A percentile compares a stretch with the other conserved stretches of the same genome.
Conservation (phyloP, 306 rosid species). For the Prunus dulcis region DNA sequence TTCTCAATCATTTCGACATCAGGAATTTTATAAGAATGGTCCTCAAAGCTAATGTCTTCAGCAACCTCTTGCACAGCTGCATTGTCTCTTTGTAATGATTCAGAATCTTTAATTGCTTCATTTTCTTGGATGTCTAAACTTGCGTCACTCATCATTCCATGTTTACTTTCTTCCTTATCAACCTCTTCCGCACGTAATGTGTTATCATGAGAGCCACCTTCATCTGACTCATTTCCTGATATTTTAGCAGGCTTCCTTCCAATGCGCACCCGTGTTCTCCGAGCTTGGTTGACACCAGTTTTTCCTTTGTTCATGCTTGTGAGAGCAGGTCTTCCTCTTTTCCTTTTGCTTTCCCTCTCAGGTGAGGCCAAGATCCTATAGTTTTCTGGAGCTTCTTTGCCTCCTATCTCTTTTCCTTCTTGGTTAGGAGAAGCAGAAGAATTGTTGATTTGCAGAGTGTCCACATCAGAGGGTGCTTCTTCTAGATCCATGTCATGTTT, state of each 20-base stretch:
- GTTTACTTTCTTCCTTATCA: slow-evolving; percentile 13
- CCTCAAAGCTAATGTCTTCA: slow-evolving; percentile 16
- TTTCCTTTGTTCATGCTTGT: slow-evolving; percentile 37
- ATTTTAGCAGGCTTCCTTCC: slow-evolving; percentile 59
- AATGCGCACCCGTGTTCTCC: slow-evolving; percentile 38
- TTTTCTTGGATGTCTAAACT: slow-evolving; percentile 25
- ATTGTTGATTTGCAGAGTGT: slow-evolving; percentile 22
- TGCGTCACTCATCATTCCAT: slow-evolving; percentile 12
- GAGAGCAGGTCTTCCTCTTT: slow-evolving; percentile 69
- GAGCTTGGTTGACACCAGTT: slow-evolving; percentile 38
- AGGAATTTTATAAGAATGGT: slow-evolving; percentile 20
- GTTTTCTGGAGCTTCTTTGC: slow-evolving; percentile 29
- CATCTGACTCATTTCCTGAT: slow-evolving; percentile 62
- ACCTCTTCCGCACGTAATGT: slow-evolving; percentile 28
- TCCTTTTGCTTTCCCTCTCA: slow-evolving; percentile 45
- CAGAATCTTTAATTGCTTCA: slow-evolving; percentile 22
- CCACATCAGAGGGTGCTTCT: slow-evolving; percentile 24
- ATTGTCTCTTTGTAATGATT: slow-evolving; percentile 23
- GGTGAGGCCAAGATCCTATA: slow-evolving; percentile 24
- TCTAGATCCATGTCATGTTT: slow-evolving; percentile 37
- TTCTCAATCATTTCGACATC: slow-evolving; percentile 37
- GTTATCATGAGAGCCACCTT: slow-evolving; percentile 34
- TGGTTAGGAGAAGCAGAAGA: slow-evolving; percentile 22
- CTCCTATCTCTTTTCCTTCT: slow-evolving; percentile 28
- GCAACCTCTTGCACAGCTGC: slow-evolving; percentile 27